Evolutionary conservation across 2,329 filamentous ascomycete genomes (phyloP).

Genomic region (Colletotrichum incanum): DNA sequence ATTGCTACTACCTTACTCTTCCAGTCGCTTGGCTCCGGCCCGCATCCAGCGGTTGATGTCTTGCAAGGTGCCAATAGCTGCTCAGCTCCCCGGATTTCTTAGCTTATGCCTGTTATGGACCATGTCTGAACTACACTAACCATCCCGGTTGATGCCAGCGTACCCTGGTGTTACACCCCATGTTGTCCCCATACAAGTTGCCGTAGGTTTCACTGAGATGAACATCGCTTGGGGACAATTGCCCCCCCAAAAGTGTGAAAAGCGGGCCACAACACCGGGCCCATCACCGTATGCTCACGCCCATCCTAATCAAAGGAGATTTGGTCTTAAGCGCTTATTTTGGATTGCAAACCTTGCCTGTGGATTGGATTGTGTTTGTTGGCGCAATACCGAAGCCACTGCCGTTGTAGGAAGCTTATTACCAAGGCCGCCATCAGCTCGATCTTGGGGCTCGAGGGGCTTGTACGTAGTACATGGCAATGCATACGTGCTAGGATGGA

Average conservation of each 20-base stretch:
- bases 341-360: slow-evolving; percentile 18
- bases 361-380: not conserved
- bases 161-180: not conserved
- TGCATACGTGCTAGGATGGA: slow-evolving; percentile 4
- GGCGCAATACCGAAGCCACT: slow-evolving; percentile 17
- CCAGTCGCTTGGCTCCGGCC: slow-evolving; percentile 31
- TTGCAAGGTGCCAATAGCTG: not conserved
- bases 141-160: slow-evolving; percentile 1
- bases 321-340: slow-evolving; percentile 30
- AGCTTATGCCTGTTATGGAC: slow-evolving; percentile 25
- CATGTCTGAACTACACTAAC: not conserved
- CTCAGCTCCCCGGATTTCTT: slow-evolving; percentile 32
- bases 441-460: no score
- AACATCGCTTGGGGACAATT: slow-evolving; percentile 19
- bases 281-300: slow-evolving; percentile 8
- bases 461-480: not conserved
- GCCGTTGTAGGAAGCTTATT: slow-evolving; percentile 41
- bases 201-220: slow-evolving; percentile 26
- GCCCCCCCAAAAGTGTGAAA: slow-evolving; percentile 22
- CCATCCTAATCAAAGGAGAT: slow-evolving; percentile 41
- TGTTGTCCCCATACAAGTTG: not conserved
- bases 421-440: slow-evolving; percentile 28
- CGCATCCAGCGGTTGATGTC: not conserved
- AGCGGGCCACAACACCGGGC: slow-evolving; percentile 13
- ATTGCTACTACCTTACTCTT: slow-evolving; percentile 37